Evolutionary conservation across 1,284 basidiomycete genomes (phyloP), one percentile per base, ranked within the genome.

Genomic region (Cutaneotrichosporon mucoides): DNA sequence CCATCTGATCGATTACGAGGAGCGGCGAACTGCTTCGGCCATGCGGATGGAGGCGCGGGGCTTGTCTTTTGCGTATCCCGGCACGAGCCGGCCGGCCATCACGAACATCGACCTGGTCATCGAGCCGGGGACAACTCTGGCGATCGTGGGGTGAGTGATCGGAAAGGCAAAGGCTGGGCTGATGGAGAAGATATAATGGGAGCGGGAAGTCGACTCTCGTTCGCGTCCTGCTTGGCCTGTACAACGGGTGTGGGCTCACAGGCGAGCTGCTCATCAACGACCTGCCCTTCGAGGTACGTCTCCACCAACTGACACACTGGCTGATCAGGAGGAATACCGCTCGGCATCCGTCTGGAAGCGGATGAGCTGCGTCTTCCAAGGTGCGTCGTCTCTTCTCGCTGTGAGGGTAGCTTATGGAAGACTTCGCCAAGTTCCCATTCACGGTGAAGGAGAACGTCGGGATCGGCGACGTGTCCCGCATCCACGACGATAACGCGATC

Each of bases 361-460:
- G 70, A 78, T 85, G 16, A 85, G 86, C 10, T 85, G 85, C 15
- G 86, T 91, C n/a, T 88, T 92, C 72, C 89, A 92, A 24, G 24
- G 24, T 24, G 24, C 3, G 24, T 24, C 24, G 3, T 24, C 2
- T 24, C 2, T 24, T 24, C 24, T 24, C 24, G 24, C 24, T 24
- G 24, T 24, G 24, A 24, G 2, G 2, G 24, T 24, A 3, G 24
- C 24, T 24, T 24, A 24, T 3, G 24, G 24, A 2, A 73, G 85
- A 85, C 47, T 91, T 90, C 76, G 86, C 86, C 38, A 86, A 86
- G 71, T 90, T 87, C 73, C 86, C 84, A 68, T 82, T 86, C 8
- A 84, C 88, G 0, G 81, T 89, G 13, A 81, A 84, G 63, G 87
- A 90, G 69, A 91, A 91, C 68, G 85, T 90, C 34, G 89, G 88